A percentile compares a stretch with the other conserved stretches of the same genome.
These are phyloP conservation scores for Stephania yunnanensis DNA, from an alignment of 164 flowering plant species.

Conservation along the genomic window DNA sequence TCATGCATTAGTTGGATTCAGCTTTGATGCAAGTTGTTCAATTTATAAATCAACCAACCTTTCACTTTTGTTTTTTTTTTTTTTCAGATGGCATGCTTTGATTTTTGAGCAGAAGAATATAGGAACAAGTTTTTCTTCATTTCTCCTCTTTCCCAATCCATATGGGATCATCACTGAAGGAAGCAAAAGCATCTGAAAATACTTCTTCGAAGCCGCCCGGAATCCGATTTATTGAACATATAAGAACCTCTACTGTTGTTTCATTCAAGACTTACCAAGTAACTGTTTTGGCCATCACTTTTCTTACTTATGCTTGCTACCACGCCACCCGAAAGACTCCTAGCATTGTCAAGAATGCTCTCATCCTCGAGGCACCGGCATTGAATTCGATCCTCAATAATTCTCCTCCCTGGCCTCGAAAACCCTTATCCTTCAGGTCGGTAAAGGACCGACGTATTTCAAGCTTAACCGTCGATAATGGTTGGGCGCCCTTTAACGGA, in stretches of 20 bases:
- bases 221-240: conserved; percentile 39
- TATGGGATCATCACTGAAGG: conserved; percentile 26
- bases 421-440: conserved; percentile 10
- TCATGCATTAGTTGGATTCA: background rate
- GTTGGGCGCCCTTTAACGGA: conserved; percentile 90
- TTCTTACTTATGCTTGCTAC: conserved; percentile 69
- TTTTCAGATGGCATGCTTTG: conserved; percentile 13
- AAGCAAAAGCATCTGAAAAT: conserved; percentile 13
- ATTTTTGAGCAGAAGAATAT: background rate
- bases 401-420: conserved; percentile 26
- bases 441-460: conserved; percentile 9
- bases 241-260: conserved; percentile 29
- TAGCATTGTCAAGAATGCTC: conserved; percentile 76
- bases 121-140: background rate
- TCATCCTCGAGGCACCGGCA: conserved; percentile 61
- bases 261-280: conserved; percentile 64
- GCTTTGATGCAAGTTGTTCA: too few relatives aligned
- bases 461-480: conserved; percentile 24
- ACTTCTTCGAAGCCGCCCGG: conserved; percentile 43
- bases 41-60: background rate
- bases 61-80: background rate
- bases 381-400: conserved; percentile 9
- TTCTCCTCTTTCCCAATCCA: background rate
- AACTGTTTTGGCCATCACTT: conserved; percentile 66
- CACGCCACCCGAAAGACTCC: conserved; percentile 82